Evolutionary conservation across 1,284 basidiomycete genomes (phyloP), one percentile per base, ranked within the genome.

Genomic region (Leccinum pachyderme): DNA sequence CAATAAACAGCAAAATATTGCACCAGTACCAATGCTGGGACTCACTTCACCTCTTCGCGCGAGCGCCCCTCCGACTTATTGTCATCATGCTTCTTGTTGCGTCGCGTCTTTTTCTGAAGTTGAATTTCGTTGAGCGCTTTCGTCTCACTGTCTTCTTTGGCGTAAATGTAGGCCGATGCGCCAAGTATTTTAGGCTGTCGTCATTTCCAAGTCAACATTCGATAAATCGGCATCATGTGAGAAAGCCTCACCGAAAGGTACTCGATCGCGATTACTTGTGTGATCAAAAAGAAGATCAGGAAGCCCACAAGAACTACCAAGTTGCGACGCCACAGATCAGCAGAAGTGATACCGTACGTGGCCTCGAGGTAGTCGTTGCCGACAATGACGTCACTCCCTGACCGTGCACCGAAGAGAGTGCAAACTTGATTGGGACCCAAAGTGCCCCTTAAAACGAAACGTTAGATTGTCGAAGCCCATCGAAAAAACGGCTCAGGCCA

Each of bases 351-450:
- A 3, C 73, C 77, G 61, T 77, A 88, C 0, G 80, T 81, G 9
- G 73, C 75, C n/a, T 69, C 63, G 43, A 95, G 73, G 66, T 93
- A 93, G 31, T 72, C 68, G 8, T 75, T 71, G 1, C 87, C 87
- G 15, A 67, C 57, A 41, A 89, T 78, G 13, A 72, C 59, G 37
- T 71, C 68, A 49, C 73, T 77, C 1, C 86, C 86, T 0, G 74
- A 63, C 4, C 66, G 61, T 0, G 87, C 73, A 22, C 87, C 87
- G 57, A 81, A 83, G 7, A 88, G 72, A 0, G 87, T 87, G 64
- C 87, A 89, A 5, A 76, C 80, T 71, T 89, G 87, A 61, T 89
- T 87, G 4, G 79, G 78, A 18, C 84, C 84, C 41, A 88, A 66
- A 13, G 51, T 64, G 28, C 76, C 70, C 2, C 84, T n/a, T 81